Percentiles rank a stretch among this genome's conserved stretches.
Evolutionary conservation across 2,329 filamentous ascomycete species (phyloP).

Genomic region (Lachnellula suecica): DNA sequence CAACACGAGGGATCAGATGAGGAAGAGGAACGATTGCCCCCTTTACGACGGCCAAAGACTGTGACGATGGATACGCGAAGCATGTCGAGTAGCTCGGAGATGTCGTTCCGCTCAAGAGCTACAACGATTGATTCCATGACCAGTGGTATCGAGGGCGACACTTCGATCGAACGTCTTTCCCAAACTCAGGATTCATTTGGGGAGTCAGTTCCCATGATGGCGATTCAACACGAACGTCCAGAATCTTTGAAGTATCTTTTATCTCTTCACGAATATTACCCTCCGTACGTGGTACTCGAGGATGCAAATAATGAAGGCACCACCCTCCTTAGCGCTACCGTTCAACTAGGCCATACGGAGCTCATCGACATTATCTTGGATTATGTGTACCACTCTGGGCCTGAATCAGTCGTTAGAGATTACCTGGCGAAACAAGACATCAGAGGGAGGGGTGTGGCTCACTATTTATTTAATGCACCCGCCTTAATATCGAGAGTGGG

Average conservation of each 20-base stretch:
- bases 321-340: slow-evolving; percentile 83
- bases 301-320: slow-evolving; percentile 90
- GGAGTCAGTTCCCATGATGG: slow-evolving; percentile 88
- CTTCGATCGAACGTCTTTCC: slow-evolving; percentile 75
- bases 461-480: slow-evolving; percentile 93
- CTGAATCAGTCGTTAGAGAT: slow-evolving; percentile 53
- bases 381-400: slow-evolving; percentile 60
- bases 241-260: slow-evolving; percentile 79
- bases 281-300: slow-evolving; percentile 67
- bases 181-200: slow-evolving; percentile 70
- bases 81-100: slow-evolving; percentile 80
- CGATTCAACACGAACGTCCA: slow-evolving; percentile 69
- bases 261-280: slow-evolving; percentile 73
- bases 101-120: slow-evolving; percentile 78
- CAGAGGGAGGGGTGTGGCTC: slow-evolving; percentile 85
- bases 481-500: slow-evolving; percentile 76
- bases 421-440: slow-evolving; percentile 79
- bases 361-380: slow-evolving; percentile 75
- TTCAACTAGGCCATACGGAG: slow-evolving; percentile 77
- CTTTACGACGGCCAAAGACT: slow-evolving; percentile 42
- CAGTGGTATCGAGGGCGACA: slow-evolving; percentile 79
- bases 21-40: slow-evolving; percentile 50
- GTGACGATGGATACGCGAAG: slow-evolving; percentile 91
- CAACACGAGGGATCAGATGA: slow-evolving; percentile 42
- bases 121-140: slow-evolving; percentile 73